Evolutionary conservation across 1,284 basidiomycete species (phyloP), one percentile per base, ranked within the genome.

Genomic region (Blastosporella zonata): DNA sequence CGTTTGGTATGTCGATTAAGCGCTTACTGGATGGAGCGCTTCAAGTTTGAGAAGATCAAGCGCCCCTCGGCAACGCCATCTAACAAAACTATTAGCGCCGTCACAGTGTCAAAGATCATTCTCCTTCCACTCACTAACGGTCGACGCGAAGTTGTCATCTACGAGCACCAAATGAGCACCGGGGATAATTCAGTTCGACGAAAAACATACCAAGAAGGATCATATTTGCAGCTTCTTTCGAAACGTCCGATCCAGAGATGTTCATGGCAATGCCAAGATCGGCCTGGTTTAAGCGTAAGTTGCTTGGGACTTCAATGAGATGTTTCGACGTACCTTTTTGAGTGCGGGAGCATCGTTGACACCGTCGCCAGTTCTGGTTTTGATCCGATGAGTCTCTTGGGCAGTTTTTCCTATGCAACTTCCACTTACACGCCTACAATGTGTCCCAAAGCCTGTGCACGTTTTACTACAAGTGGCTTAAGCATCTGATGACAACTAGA

Each of bases 241-340:
- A 82, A 12, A 86, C 84, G 55, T 86, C 84, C 3, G 82, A 84
- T 15, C 83, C 84, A 28, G 81, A 83, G 31, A 84, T 79, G 55
- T 84, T 84, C 84, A 87, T 87, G 0, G 84, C 82, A 59, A 87
- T 85, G 39, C 84, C 84, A 25, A 87, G 69, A 57, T 86, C 83
- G 15, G 84, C 84, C 69, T 74, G 39, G 20, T 3, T 31, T 31
- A 12, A 6, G 5, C 9, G 6, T 27, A 27, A 27, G 25, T 27
- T 6, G 6, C 5, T 9, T 27, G 25, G 5, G 6, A 27, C 5
- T 27, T 25, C 8, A 38, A 27, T 15, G 4, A 33, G 2, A 35
- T 18, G 5, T 25, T 25, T 25, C 6, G 9, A 27, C 6, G 12
- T 31, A 31, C 29, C 29, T 31, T 31, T 31, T 31, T 31, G 3